Base-by-base conservation (phyloP, 441 rosid genomes). In the Erysimum cheiri region DNA sequence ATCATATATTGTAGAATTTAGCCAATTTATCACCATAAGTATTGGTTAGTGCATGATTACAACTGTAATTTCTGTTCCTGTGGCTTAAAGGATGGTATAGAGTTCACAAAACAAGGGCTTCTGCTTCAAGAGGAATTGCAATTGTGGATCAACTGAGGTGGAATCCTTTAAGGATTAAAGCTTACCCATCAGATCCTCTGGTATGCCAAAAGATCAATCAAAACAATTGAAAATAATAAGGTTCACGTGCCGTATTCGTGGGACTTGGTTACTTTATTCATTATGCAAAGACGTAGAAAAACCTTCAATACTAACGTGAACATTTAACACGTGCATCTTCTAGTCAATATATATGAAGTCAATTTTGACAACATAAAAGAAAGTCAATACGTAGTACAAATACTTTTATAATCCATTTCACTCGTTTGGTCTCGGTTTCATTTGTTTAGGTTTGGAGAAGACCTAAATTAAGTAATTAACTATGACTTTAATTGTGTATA, bases 321-420 rank as follows among this genome's bases (percentile, higher is more conserved):
- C 72, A 66, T 58, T 22, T 39, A 40, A 65, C 67, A 73, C 49
- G 60, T 58, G 67, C 65, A 12, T 65, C 53, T 22, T 64, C 35
- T 14, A 13, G 31, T 36, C n/a, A n/a, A 24, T 48, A 5, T 48
- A 24, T 48, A 5, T 31, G 54, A 58, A 65, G 67, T 73, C 67
- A 73, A 73, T 22, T 22, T 72, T 49, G 60, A 65, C 77, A 73
- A 73, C 67, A 73, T 10, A 19, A n/a, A 17, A n/a, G 19, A 57
- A 49, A 40, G 77, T 65, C 71, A 58, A 57, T 19, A 19, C 1
- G 1, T 9, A 48, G 60, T 65, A 1, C 12, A n/a, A 36, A 4
- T 14, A 22, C 0, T 56, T 44, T 28, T 56, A 13, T 28, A 29
- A 55, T 64, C 13, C 24, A 26, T 35, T 63, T 15, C 31, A 67